A percentile compares a stretch with the other conserved stretches of the same genome.
These are phyloP conservation scores for Carex myosuroides DNA, from an alignment of 176 grass and related monocot species.

Conservation along the genomic window DNA sequence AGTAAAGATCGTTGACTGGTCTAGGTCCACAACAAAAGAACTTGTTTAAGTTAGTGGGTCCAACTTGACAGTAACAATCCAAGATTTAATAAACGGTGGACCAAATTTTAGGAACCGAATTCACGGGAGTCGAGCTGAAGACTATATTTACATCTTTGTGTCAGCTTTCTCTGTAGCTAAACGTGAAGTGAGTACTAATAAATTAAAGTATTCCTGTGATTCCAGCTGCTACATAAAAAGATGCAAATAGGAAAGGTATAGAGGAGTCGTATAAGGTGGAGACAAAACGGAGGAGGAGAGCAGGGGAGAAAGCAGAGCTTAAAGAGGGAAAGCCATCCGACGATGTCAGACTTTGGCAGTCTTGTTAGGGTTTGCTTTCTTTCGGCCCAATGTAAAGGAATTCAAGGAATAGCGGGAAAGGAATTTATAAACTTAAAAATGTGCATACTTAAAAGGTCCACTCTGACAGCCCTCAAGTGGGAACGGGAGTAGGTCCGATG, in stretches of 20 bases:
- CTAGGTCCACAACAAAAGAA: not conserved
- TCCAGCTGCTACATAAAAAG: not conserved
- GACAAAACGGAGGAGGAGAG: slow-evolving; percentile 9
- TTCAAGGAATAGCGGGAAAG: not conserved
- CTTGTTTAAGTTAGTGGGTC: not conserved
- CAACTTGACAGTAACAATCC: not conserved
- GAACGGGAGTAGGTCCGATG: too few relatives aligned
- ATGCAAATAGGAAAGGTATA: not conserved
- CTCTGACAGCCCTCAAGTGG: not conserved
- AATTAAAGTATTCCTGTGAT: not conserved
- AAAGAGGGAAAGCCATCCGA: not conserved
- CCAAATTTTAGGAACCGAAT: not conserved
- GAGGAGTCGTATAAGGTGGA: not conserved
- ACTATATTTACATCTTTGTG: not conserved
- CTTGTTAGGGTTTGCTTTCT: slow-evolving; percentile 10
- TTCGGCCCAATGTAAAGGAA: not conserved
- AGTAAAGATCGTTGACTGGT: not conserved
- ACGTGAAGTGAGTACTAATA: not conserved
- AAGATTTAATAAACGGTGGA: not conserved
- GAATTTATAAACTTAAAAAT: not conserved
- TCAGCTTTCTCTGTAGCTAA: not conserved
- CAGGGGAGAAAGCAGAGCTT: slow-evolving; percentile 4
- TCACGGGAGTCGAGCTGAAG: not conserved
- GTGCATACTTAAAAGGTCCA: not conserved
- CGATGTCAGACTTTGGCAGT: slow-evolving; percentile 13